Evolutionary conservation across 2,329 filamentous ascomycete genomes (phyloP), one percentile per base, ranked within the genome.

Genomic region (Fusarium dimerum): DNA sequence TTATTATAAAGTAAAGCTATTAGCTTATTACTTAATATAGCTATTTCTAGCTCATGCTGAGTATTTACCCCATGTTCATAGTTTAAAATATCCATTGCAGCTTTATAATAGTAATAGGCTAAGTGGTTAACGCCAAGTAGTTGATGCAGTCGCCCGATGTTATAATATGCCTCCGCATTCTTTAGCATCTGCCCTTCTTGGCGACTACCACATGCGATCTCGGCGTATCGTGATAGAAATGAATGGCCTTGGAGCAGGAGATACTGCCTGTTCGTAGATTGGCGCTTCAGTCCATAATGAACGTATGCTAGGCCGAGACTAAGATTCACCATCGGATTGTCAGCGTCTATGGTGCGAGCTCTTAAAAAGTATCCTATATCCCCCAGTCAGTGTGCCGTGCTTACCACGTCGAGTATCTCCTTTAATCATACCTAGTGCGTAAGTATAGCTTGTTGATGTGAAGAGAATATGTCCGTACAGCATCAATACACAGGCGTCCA

Each of bases 381-480:
- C 7, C 12, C 12, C 30, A 11, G 45, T 36, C 42, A 44, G 15
- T 60, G 17, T 57, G 54, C 13, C 15, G n/a, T 38, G 11, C 9
- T 32, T 12, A 39, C 11, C 4, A 3, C 7, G 6, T 15, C 12
- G 26, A 1, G 10, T 32, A 13, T 29, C 16, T 32, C 30, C 6
- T 15, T 5, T 26, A 3, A n/a, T 70, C 74, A 60, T 73, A 85
- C 87, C 92, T 34, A 97, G 75, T 1, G 94, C 90, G 63, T 88
- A 90, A 13, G 86, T 85, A 72, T 94, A 96, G 61, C 87, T 91
- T 45, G 87, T 90, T 3, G 90, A 91, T 0, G 87, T 87, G 63
- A 91, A 92, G 6, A 97, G 79, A 54, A 97, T 91, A 67, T 97
- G 90, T 0, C 90, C 94, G 67, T 97, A 97, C 1, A 96, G 81